phyloP scores from a whole-genome alignment of 208 protist species.

The Crithidia sp. region DNA sequence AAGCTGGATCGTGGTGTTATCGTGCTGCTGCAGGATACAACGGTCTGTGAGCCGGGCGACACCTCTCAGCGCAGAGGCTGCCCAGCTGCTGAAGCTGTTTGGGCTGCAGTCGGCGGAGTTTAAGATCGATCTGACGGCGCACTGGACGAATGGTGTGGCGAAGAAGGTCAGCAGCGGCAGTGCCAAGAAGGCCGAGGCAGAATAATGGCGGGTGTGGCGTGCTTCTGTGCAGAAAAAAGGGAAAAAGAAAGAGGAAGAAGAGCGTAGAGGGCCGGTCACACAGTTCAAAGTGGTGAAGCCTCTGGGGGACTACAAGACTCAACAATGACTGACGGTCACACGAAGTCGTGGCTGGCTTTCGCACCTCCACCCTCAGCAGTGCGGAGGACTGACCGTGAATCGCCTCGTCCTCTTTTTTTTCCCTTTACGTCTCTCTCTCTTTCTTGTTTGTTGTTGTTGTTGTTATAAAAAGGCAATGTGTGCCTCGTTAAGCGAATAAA shows the following conservation, averaged over 20 bases:
- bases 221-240: too few relatives aligned
- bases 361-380: too few relatives aligned
- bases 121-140: conserved; percentile 82
- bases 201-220: not conserved
- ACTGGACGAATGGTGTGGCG: conserved; percentile 88
- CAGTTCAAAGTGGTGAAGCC: too few relatives aligned
- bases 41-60: conserved; percentile 89
- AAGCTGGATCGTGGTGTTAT: conserved; percentile 92
- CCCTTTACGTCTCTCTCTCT: conserved; percentile 6
- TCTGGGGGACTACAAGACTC: too few relatives aligned
- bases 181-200: conserved; percentile 5
- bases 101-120: conserved; percentile 86
- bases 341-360: too few relatives aligned
- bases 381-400: too few relatives aligned
- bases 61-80: conserved; percentile 90
- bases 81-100: conserved; percentile 91
- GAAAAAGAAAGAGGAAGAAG: not conserved
- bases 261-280: too few relatives aligned
- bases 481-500: conserved; percentile 15
- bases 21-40: conserved; percentile 87
- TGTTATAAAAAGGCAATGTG: not conserved
- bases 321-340: too few relatives aligned
- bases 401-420: too few relatives aligned
- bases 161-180: conserved; percentile 56
- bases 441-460: conserved; percentile 6